phyloP scores from a whole-genome alignment of 768 basidiomycete genomes.

The Leccinum incarnatum region DNA sequence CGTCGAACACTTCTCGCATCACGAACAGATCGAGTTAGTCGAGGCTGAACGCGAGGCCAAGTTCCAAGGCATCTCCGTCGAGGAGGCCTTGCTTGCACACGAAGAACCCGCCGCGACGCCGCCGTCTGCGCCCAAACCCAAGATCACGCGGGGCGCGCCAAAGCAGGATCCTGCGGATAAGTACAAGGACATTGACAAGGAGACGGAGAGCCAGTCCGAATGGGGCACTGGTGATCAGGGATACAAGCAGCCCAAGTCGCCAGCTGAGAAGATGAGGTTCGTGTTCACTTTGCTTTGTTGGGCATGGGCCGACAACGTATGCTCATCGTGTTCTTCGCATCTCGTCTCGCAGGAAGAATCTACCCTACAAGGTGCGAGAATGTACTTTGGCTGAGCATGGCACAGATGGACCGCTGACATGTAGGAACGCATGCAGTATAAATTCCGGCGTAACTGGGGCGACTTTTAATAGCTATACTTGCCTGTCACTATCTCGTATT shows the following conservation, averaged over 20 bases:
- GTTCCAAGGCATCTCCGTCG: conserved; percentile 78
- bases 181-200: conserved; percentile 54
- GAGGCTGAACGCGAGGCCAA: conserved; percentile 84
- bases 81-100: conserved; percentile 61
- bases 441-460: conserved; percentile 85
- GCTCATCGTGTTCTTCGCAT: neutral
- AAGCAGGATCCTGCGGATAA: conserved; percentile 65
- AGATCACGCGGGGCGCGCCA: conserved; percentile 55
- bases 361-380: conserved; percentile 80
- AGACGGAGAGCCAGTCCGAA: conserved; percentile 53
- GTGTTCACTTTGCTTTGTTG: conserved; percentile 6
- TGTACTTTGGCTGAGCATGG: conserved; percentile 4
- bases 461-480: conserved; percentile 56
- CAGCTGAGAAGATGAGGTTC: conserved; percentile 73
- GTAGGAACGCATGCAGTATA: conserved; percentile 74
- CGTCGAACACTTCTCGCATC: conserved; percentile 86
- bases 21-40: conserved; percentile 77
- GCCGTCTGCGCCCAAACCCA: conserved; percentile 39
- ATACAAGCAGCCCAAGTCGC: conserved; percentile 68
- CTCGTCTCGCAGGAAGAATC: conserved; percentile 46
- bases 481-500: conserved; percentile 9
- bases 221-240: conserved; percentile 74
- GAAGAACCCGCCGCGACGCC: conserved; percentile 34
- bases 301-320: neutral
- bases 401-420: conserved; percentile 43